Percentiles rank a stretch among this genome's conserved stretches.
phyloP scores from a whole-genome alignment of 306 rosid genomes.

The Cercis canadensis region DNA sequence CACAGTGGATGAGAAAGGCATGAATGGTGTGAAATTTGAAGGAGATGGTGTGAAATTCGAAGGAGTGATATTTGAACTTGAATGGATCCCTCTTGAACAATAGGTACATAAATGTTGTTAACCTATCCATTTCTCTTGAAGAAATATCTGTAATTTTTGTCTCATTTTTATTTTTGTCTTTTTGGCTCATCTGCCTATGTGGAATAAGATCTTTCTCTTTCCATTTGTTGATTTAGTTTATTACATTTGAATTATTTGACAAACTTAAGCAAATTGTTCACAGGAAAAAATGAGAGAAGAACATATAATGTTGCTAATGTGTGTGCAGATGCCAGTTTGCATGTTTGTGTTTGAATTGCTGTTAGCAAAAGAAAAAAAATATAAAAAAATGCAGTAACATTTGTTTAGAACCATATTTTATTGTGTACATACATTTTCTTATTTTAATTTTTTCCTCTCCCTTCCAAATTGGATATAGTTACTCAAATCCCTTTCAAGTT shows the following conservation, averaged over 20 bases:
- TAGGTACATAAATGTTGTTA: constrained; percentile 50
- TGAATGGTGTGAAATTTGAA: no score
- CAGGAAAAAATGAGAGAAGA: not conserved
- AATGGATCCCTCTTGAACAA: constrained; percentile 95
- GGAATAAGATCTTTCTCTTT: constrained; percentile 33
- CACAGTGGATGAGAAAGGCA: no score
- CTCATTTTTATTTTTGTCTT: not conserved
- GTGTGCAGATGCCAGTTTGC: no score
- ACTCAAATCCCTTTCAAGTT: not conserved
- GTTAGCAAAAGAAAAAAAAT: no score
- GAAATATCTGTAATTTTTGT: constrained; percentile 38
- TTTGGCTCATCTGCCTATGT: constrained; percentile 28
- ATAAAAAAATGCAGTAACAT: no score
- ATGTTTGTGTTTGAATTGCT: no score
- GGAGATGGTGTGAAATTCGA: no score
- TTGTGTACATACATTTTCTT: not conserved
- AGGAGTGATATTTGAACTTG: constrained; percentile 82
- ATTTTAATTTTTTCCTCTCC: not conserved
- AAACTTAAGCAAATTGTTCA: constrained; percentile 23
- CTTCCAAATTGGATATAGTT: not conserved
- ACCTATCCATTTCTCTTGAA: constrained; percentile 37
- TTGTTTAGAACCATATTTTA: not conserved
- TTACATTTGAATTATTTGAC: constrained; percentile 35
- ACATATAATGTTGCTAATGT: not conserved
- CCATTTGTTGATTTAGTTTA: constrained; percentile 32